Conservation (phyloP, 305 asterid species). For the Plantago lanceolata region DNA sequence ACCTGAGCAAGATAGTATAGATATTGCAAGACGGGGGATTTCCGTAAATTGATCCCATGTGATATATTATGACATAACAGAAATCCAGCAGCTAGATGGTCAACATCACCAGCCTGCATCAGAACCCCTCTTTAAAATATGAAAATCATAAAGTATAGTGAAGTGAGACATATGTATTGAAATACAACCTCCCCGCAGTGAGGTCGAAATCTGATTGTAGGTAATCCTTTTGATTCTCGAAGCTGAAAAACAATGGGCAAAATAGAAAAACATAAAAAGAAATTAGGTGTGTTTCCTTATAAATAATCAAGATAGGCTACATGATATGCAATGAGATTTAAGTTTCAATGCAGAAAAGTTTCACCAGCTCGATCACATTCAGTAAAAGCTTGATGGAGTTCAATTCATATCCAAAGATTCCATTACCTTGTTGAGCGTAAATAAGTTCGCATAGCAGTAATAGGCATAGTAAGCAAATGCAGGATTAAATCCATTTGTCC, state of each 20-base stretch:
- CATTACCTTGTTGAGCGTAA: conserved; percentile 78
- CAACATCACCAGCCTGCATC: conserved; percentile 92
- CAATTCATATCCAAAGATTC: conserved; percentile 18
- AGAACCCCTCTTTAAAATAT: conserved; percentile 20
- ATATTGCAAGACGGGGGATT: conserved; percentile 86
- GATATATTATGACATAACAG: conserved; percentile 83
- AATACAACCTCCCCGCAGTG: conserved; percentile 94
- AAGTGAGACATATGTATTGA: conserved; percentile 25
- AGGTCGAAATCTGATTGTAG: conserved; percentile 85
- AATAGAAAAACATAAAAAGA: not conserved
- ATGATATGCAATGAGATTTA: conserved; percentile 2
- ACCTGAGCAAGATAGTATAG: conserved; percentile 98
- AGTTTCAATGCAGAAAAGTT: conserved; percentile 19
- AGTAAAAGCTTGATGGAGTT: conserved; percentile 7
- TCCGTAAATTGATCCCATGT: conserved; percentile 86
- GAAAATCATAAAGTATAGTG: conserved; percentile 21
- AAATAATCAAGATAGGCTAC: conserved; percentile 15
- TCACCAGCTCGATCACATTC: not conserved
- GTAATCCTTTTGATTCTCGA: conserved; percentile 85
- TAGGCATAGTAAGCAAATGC: conserved; percentile 95
- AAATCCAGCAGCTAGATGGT: conserved; percentile 96
- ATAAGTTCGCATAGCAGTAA: conserved; percentile 90
- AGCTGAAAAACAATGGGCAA: conserved; percentile 47
- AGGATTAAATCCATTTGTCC: conserved; percentile 89
- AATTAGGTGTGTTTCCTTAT: conserved; percentile 2